phyloP scores from a whole-genome alignment of 1,139 yeast species.

The Zygoascus hellenicus region DNA sequence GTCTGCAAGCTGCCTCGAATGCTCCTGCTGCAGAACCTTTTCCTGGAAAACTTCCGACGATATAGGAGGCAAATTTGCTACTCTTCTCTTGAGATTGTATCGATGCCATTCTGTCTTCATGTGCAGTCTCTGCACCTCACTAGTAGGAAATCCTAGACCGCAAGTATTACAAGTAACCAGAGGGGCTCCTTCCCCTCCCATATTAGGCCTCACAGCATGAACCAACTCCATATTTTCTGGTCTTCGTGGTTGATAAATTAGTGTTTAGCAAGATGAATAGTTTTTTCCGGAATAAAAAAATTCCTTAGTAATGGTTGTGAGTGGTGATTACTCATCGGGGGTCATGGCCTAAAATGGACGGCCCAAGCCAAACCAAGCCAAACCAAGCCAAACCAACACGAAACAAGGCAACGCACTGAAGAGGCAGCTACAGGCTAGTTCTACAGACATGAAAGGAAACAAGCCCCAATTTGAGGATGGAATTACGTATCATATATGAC shows the following conservation, averaged over 20 bases:
- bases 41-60: slow-evolving; percentile 77
- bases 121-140: slow-evolving; percentile 79
- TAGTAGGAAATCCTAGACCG: slow-evolving; percentile 65
- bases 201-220: slow-evolving; percentile 16
- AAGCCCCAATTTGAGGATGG: too few relatives aligned
- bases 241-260: not conserved
- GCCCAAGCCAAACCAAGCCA: too few relatives aligned
- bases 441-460: too few relatives aligned
- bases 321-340: slow-evolving; percentile 2
- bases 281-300: not conserved
- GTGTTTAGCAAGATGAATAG: slow-evolving; percentile 3
- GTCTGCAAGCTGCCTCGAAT: slow-evolving; percentile 30
- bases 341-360: not conserved
- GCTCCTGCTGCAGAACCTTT: slow-evolving; percentile 48
- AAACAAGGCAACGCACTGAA: too few relatives aligned
- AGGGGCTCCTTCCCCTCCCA: slow-evolving; percentile 24
- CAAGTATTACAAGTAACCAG: slow-evolving; percentile 79
- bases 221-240: slow-evolving; percentile 14
- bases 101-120: slow-evolving; percentile 98
- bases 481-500: too few relatives aligned
- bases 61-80: slow-evolving; percentile 77
- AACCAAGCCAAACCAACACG: too few relatives aligned
- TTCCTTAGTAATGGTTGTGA: slow-evolving; percentile 2
- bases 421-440: too few relatives aligned
- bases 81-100: slow-evolving; percentile 85